A percentile compares a stretch with the other conserved stretches of the same genome.
These are phyloP conservation scores for Lodderomyces theae DNA, from an alignment of 1,139 yeast genomes.

Conservation along the genomic window DNA sequence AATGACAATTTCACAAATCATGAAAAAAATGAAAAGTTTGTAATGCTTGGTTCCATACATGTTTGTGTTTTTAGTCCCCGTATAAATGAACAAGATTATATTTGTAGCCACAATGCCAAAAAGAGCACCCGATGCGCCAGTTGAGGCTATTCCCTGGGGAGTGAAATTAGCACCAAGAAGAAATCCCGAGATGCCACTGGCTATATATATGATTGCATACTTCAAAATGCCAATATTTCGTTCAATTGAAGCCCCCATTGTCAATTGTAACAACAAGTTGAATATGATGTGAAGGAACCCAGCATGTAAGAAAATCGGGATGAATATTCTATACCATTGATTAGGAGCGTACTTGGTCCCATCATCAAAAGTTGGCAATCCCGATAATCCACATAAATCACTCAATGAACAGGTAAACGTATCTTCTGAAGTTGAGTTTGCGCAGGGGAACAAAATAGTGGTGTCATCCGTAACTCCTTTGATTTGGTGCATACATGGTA, in stretches of 20 bases:
- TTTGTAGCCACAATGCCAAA: constrained; percentile 70
- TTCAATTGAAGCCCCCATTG: constrained; percentile 65
- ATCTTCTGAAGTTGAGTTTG: constrained; percentile 57
- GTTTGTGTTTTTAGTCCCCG: constrained; percentile 50
- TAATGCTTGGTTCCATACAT: constrained; percentile 43
- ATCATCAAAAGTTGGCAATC: constrained; percentile 27
- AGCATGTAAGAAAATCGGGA: constrained; percentile 75
- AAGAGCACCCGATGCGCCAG: constrained; percentile 75
- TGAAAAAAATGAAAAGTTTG: constrained; percentile 42
- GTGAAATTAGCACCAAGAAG: constrained; percentile 70
- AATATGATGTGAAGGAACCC: constrained; percentile 69
- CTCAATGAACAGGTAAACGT: constrained; percentile 57
- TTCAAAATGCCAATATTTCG: constrained; percentile 55
- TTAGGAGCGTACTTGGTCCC: constrained; percentile 40
- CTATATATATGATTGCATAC: constrained; percentile 55
- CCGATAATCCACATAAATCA: constrained; percentile 64
- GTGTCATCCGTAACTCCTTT: constrained; percentile 50
- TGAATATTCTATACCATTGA: constrained; percentile 71
- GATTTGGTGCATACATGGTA: constrained; percentile 67
- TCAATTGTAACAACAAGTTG: constrained; percentile 59
- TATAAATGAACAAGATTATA: constrained; percentile 53
- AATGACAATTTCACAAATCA: constrained; percentile 56
- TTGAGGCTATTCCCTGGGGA: constrained; percentile 65
- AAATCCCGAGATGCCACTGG: constrained; percentile 67
- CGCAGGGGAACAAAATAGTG: constrained; percentile 58